Conservation (phyloP, 805 yeast species). For the Candida namnaoensis region DNA sequence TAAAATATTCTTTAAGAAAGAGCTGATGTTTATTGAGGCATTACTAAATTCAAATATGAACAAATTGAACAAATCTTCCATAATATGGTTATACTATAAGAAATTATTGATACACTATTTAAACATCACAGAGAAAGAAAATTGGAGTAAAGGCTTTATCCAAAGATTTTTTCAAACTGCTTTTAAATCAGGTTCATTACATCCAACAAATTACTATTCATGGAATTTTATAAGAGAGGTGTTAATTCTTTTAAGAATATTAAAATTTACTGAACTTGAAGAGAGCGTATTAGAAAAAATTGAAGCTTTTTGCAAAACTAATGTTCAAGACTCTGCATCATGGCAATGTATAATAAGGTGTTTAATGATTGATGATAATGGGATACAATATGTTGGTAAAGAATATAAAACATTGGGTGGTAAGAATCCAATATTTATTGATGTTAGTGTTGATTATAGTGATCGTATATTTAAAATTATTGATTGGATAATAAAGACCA, state of each 20-base stretch:
- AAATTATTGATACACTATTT: constrained; percentile 15
- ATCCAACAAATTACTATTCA: constrained; percentile 28
- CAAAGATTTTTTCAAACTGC: constrained; percentile 11
- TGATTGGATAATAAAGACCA: constrained; percentile 14
- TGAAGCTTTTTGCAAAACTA: constrained; percentile 15
- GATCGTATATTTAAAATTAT: not conserved
- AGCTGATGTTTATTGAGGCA: constrained; percentile 11
- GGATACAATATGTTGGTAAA: no score
- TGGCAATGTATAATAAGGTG: constrained; percentile 16
- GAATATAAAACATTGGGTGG: no score
- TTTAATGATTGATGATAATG: not conserved
- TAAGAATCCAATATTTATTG: no score
- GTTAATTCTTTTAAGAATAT: no score
- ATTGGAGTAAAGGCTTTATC: not conserved
- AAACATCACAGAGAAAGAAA: not conserved
- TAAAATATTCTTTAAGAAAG: constrained; percentile 8
- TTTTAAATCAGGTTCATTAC: constrained; percentile 20
- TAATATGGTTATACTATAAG: constrained; percentile 25
- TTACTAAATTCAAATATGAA: constrained; percentile 23
- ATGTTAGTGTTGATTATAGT: no score
- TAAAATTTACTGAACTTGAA: not conserved
- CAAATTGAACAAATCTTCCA: constrained; percentile 28
- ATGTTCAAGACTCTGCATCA: constrained; percentile 23
- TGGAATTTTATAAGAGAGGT: constrained; percentile 22
- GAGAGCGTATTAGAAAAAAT: constrained; percentile 6